phyloP scores from a whole-genome alignment of 2,329 filamentous ascomycete species.

The Monosporascus sp. region DNA sequence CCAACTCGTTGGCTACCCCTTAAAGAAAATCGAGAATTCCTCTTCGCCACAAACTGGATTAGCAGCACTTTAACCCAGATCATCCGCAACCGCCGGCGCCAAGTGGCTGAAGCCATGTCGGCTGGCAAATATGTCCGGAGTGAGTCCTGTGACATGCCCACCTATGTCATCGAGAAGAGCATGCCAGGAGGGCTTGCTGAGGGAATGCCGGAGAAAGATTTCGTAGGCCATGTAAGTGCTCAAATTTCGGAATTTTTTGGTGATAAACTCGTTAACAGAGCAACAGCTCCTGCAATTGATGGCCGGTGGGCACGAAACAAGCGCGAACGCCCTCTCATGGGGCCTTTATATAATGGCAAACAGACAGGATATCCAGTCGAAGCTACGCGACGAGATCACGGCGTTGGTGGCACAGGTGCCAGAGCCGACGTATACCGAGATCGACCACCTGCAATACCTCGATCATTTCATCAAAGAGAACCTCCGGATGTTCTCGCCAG shows the following conservation, averaged over 20 bases:
- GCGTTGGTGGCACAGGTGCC: conserved; percentile 15
- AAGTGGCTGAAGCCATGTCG: not conserved
- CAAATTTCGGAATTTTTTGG: not conserved
- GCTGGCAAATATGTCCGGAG: conserved; percentile 1
- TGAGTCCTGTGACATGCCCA: conserved; percentile 4
- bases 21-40: conserved; percentile 8
- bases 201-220: conserved; percentile 22
- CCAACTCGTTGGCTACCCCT: conserved; percentile 11
- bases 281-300: conserved; percentile 29
- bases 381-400: conserved; percentile 28
- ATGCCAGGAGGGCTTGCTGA: conserved; percentile 2
- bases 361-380: conserved; percentile 25
- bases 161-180: conserved; percentile 7
- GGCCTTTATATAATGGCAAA: conserved; percentile 25
- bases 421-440: conserved; percentile 14
- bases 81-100: not conserved
- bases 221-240: conserved; percentile 17
- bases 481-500: conserved; percentile 27
- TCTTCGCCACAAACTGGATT: conserved; percentile 9
- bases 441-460: conserved; percentile 28
- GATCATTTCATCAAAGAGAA: conserved; percentile 34
- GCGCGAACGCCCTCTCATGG: conserved; percentile 29
- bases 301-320: conserved; percentile 33
- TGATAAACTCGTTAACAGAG: too few species aligned
- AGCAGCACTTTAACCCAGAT: conserved; percentile 2